Percentiles rank a stretch among this genome's conserved stretches.
Conservation (phyloP, 495 filamentous ascomycete genomes). For the Hyaloscypha bicolor region DNA sequence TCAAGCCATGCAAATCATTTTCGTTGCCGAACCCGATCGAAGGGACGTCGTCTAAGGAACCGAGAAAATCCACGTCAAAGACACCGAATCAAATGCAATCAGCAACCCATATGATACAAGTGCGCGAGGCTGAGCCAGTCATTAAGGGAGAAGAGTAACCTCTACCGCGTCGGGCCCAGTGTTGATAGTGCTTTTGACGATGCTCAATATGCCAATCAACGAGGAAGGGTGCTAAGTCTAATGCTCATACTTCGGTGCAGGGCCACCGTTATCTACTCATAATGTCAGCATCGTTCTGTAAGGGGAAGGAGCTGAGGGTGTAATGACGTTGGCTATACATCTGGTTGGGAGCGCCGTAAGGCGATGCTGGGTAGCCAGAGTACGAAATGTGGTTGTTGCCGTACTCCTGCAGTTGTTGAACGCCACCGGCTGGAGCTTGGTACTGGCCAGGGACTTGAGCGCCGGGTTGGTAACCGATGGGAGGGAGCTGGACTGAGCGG, state of each 20-base stretch:
- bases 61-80: conserved; percentile 25
- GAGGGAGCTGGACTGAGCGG: conserved; percentile 72
- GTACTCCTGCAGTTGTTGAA: conserved; percentile 66
- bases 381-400: conserved; percentile 50
- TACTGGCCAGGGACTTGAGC: conserved; percentile 68
- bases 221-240: conserved; percentile 18
- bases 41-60: conserved; percentile 32
- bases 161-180: not conserved
- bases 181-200: conserved; percentile 2
- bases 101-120: conserved; percentile 37
- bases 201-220: conserved; percentile 17
- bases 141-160: conserved; percentile 17
- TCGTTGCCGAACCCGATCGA: conserved; percentile 30
- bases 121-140: conserved; percentile 14
- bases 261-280: conserved; percentile 32
- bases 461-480: conserved; percentile 79
- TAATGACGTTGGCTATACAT: conserved; percentile 79
- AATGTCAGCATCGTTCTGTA: conserved; percentile 27
- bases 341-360: conserved; percentile 70
- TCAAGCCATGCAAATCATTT: conserved; percentile 37
- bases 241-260: conserved; percentile 35
- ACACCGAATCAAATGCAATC: conserved; percentile 36
- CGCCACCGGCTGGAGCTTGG: conserved; percentile 63
- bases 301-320: conserved; percentile 34
- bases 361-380: conserved; percentile 68